Base-by-base conservation (phyloP, 768 basidiomycete species). In the Amanita exitialis region DNA sequence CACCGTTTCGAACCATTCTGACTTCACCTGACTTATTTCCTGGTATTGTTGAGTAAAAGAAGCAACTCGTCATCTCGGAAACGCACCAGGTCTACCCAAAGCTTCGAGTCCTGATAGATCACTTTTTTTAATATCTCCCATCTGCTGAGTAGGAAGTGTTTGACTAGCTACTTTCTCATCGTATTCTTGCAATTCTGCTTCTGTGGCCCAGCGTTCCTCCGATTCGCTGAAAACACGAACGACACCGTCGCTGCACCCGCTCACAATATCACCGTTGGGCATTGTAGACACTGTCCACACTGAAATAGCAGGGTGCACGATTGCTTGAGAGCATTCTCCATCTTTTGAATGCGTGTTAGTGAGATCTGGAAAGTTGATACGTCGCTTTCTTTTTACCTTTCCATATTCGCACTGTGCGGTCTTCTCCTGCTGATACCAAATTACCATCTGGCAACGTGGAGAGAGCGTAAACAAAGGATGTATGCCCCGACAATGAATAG, bases 11-110 rank as follows among this genome's bases (percentile, higher is more conserved):
- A 57, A 98, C 71, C 90, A 97, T 93, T 65, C 88, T 86, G 34
- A 93, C 88, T 63, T 98, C 88, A 3, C 95, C 95, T 3, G 90
- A 77, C 62, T 92, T 96, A 60, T 80, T 90, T n/a, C 95, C 94
- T 86, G 52, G 13, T 37, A 25, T 27, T 10, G 28, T 54, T 35
- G 34, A 58, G 27, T 38, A 25, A 37, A 23, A 20, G 28, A 12
- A 44, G 49, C 36, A 25, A 12, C 21, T 16, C 9, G 41, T 25
- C 9, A 16, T 27, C 10, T 35, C n/a, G 18, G 9, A 47, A 12
- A 61, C 75, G 50, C 60, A 88, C 91, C 90, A 62, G 89, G 85
- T 32, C 66, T 55, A 35, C 64, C 68, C 52, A 99, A 69, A 1
- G 83, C 91, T 60, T 99, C 94, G n/a, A 73, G 67, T 0, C 91